These are phyloP conservation scores for Tricholoma furcatifolium DNA, from an alignment of 768 basidiomycete genomes.

Conservation along the genomic window DNA sequence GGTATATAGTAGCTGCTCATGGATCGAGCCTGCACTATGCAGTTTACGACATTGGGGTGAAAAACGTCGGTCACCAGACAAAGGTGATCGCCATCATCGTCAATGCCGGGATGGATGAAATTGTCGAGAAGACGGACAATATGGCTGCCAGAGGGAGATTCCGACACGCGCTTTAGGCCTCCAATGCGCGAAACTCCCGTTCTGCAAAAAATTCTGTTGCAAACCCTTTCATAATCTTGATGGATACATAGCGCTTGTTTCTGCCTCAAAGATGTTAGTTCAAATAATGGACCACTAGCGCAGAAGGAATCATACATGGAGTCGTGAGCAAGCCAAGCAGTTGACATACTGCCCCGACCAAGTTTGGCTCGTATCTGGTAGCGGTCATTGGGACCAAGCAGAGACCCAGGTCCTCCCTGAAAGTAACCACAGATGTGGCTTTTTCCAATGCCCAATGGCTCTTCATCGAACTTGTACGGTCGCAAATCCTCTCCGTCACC, in stretches of 20 bases:
- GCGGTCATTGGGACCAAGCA: conserved; percentile 23
- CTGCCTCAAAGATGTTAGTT: conserved; percentile 8
- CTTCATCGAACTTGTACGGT: conserved; percentile 29
- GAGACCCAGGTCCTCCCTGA: conserved; percentile 24
- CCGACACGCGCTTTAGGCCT: no score
- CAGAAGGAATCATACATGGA: conserved; percentile 14
- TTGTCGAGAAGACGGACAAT: conserved; percentile 24
- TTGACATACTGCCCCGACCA: conserved; percentile 30
- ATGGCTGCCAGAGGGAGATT: no score
- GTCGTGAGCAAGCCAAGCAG: conserved; percentile 29
- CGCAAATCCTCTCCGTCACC: no score
- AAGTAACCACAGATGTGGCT: conserved; percentile 25
- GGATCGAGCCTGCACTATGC: conserved; percentile 9
- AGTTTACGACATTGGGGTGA: conserved; percentile 24
- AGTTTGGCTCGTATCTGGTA: conserved; percentile 28
- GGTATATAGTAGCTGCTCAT: conserved; percentile 16
- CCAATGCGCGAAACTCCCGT: no score
- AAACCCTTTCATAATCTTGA: no score
- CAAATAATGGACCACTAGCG: neutral
- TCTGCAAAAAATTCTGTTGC: no score
- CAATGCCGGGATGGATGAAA: conserved; percentile 18
- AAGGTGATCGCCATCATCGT: conserved; percentile 23
- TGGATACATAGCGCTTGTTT: conserved; percentile 25
- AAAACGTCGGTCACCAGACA: conserved; percentile 25
- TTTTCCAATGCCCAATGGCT: conserved; percentile 27